Conservation (phyloP, 2,329 filamentous ascomycete genomes). For the Epicoccum nigrum region DNA sequence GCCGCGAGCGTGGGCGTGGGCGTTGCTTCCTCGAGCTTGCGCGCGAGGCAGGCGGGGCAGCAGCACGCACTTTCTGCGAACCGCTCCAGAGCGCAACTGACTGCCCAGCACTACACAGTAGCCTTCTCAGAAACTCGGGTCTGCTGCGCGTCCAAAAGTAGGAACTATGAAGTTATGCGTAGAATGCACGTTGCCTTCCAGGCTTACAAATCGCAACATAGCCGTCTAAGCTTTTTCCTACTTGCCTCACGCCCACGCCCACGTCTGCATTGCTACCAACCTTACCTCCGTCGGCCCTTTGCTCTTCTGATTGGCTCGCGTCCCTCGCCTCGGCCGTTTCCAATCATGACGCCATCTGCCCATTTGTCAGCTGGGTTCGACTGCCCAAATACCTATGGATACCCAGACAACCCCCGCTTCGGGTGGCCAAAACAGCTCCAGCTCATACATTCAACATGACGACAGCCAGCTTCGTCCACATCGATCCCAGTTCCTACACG, state of each 20-base stretch:
- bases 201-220: constrained; percentile 7
- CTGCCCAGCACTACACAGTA: no score
- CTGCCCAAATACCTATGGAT: constrained; percentile 19
- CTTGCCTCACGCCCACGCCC: background rate
- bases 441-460: constrained; percentile 55
- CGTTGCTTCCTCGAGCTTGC: no score
- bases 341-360: constrained; percentile 27
- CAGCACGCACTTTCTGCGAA: no score
- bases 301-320: constrained; percentile 23
- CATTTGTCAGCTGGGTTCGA: constrained; percentile 32
- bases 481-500: constrained; percentile 60
- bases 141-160: no score
- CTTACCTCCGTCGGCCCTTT: background rate
- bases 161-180: no score
- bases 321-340: no score
- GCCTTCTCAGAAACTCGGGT: no score
- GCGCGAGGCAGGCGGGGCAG: no score
- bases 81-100: no score
- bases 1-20: no score
- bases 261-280: background rate
- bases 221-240: background rate
- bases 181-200: background rate
- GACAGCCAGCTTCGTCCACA: constrained; percentile 65
- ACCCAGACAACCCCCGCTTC: background rate
- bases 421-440: background rate